Percentiles rank a stretch among this genome's conserved stretches.
phyloP scores from a whole-genome alignment of 768 basidiomycete species.

The Boletus edulis region DNA sequence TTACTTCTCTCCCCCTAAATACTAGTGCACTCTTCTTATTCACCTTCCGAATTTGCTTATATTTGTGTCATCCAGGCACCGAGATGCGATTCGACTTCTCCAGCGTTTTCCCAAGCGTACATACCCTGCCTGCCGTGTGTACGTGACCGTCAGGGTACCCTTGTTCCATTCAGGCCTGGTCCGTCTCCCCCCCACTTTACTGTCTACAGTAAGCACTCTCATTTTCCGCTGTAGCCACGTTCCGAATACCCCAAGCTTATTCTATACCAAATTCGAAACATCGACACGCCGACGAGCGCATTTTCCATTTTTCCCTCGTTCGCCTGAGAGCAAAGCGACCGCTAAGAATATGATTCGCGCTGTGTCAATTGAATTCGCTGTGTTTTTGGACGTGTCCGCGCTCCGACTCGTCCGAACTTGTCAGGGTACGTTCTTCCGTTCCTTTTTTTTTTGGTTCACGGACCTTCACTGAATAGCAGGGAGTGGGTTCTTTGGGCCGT shows the following conservation, averaged over 20 bases:
- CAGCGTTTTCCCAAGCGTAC: constrained; percentile 2
- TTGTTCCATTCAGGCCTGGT: background rate
- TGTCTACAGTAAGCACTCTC: background rate
- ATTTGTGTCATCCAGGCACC: constrained; percentile 15
- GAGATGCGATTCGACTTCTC: constrained; percentile 5
- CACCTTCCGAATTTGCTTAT: constrained; percentile 9
- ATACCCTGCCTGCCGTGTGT: background rate
- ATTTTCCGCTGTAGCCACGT: background rate
- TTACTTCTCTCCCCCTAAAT: background rate
- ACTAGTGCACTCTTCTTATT: background rate
- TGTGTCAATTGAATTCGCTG: background rate
- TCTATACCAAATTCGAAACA: background rate
- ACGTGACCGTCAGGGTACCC: background rate
- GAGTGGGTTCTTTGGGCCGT: background rate
- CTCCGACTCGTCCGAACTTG: background rate
- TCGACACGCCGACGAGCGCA: background rate
- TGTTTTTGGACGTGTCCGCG: background rate
- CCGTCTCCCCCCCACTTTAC: background rate
- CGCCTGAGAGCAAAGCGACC: background rate
- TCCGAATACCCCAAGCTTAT: background rate
- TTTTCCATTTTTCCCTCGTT: background rate
- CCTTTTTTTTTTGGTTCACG: background rate
- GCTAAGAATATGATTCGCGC: background rate
- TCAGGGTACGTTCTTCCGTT: too few relatives aligned
- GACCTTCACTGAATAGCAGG: background rate